Conservation (phyloP, 2,329 filamentous ascomycete species). For the Talaromyces sp. region DNA sequence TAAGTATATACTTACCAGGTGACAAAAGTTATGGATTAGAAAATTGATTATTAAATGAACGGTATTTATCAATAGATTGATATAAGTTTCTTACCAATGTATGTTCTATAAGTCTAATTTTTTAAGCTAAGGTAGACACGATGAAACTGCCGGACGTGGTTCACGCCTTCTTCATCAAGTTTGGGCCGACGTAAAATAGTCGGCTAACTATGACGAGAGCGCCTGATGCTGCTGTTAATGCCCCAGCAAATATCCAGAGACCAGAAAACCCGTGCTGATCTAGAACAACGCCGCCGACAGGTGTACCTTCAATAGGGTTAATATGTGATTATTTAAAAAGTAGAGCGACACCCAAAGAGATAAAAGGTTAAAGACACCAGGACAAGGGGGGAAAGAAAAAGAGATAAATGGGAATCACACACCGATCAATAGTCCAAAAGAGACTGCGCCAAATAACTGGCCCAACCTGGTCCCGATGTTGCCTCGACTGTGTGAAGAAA, state of each 20-base stretch:
- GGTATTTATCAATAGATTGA: not conserved
- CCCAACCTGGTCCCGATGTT: constrained; percentile 4
- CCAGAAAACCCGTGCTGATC: constrained; percentile 1
- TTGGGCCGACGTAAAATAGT: not conserved
- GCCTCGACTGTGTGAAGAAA: not conserved
- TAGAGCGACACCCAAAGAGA: not conserved
- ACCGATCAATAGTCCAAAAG: constrained; percentile 8
- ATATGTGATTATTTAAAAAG: not conserved
- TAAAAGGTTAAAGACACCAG: too few relatives aligned
- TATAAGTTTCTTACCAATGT: not conserved
- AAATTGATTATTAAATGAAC: not conserved
- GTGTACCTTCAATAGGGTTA: constrained; percentile 1
- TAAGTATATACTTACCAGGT: not conserved
- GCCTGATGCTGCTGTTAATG: not conserved
- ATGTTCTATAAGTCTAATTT: not conserved
- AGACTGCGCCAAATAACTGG: constrained; percentile 2
- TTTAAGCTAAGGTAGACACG: not conserved
- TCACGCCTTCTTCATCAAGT: constrained; percentile 4
- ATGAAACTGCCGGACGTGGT: not conserved
- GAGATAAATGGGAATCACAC: too few relatives aligned
- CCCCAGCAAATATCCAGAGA: constrained; percentile 5
- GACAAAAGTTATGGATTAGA: not conserved
- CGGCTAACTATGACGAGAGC: not conserved
- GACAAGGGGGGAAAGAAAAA: too few relatives aligned
- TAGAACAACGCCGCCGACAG: constrained; percentile 7